These are phyloP conservation scores for Penicillium verrucosum DNA, from an alignment of 2,329 filamentous ascomycete genomes.

Conservation along the genomic window DNA sequence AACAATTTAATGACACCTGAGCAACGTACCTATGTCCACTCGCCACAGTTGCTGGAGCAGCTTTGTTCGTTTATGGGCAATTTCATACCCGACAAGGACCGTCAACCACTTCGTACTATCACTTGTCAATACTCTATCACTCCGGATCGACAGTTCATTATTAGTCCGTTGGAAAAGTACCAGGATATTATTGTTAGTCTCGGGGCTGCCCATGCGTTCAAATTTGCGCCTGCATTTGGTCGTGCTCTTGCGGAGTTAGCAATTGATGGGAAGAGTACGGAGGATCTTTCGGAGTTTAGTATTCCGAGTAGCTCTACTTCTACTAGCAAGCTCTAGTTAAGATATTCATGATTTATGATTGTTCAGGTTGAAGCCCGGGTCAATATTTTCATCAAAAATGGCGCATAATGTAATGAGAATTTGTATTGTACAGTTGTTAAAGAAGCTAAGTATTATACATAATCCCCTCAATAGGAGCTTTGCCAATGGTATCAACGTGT, in stretches of 20 bases:
- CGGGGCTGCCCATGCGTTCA: conserved; percentile 27
- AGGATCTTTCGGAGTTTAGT: conserved; percentile 27
- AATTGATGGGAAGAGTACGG: conserved; percentile 23
- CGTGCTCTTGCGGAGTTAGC: conserved; percentile 26
- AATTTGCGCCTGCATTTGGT: conserved; percentile 27
- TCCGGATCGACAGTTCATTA: conserved; percentile 28
- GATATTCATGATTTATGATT: background rate
- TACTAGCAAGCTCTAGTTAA: conserved; percentile 12
- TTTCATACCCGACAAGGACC: conserved; percentile 23
- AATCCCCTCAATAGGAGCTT: no score
- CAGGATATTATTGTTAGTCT: conserved; percentile 19
- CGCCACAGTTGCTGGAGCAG: conserved; percentile 20
- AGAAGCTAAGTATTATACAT: background rate
- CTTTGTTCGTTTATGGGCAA: conserved; percentile 19
- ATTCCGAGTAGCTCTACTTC: conserved; percentile 12
- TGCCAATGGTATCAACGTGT: background rate
- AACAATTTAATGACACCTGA: conserved; percentile 27
- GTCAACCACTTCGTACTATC: conserved; percentile 25
- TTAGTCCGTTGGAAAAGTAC: conserved; percentile 24
- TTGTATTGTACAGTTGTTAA: no score
- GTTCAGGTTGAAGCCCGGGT: background rate
- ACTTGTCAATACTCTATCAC: conserved; percentile 32
- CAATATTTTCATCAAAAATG: background rate
- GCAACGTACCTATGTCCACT: conserved; percentile 29
- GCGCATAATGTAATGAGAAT: background rate